Base-by-base conservation (phyloP, 2,329 filamentous ascomycete species). In the Curvularia lunata region DNA sequence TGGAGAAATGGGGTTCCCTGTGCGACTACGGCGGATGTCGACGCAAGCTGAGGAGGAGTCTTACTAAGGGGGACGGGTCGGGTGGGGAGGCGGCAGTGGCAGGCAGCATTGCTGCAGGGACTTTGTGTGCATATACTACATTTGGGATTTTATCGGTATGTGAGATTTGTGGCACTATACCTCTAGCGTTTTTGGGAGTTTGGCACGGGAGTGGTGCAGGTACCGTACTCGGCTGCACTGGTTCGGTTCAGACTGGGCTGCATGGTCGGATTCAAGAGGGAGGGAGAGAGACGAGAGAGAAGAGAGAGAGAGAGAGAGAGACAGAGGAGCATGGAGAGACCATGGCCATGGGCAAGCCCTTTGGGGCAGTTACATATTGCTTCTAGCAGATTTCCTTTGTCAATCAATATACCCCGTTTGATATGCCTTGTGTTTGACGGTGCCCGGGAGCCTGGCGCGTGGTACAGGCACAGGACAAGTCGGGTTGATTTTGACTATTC, bases 21-120 rank as follows among this genome's bases (percentile, higher is more conserved):
- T 77, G 52, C 72, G 79, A 56, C 79, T 81, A 52, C 76, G 83
- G 62, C 82, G 82, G 66, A 75, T 83, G 68, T 83, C 72, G 82
- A 83, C 62, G 45, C 69, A 68, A 56, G 76, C 85, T 45, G 84
- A 84, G 41, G 84, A 86, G 37, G 84, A 86, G 74, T 85, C 83
- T n/a, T 86, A 82, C 72, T 86, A 77, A 28, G 55, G 61, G 13
- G 13, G 48, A 28, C 23, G 42, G 28, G 5, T 12, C n/a, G 25
- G 43, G 38, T 43, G 51, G 16, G 50, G 47, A 34, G 12, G 32
- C 32, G 32, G 52, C 50, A 49, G 40, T 51, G 48, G n/a, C 48
- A 28, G 52, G 48, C 43, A 50, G 52, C 58, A 55, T 59, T 41
- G 48, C 46, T 67, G 68, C 62, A 65, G 56, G 46, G 59, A 48